Base-by-base conservation (phyloP, 148 eudicot species). In the Rhododendron henanense region DNA sequence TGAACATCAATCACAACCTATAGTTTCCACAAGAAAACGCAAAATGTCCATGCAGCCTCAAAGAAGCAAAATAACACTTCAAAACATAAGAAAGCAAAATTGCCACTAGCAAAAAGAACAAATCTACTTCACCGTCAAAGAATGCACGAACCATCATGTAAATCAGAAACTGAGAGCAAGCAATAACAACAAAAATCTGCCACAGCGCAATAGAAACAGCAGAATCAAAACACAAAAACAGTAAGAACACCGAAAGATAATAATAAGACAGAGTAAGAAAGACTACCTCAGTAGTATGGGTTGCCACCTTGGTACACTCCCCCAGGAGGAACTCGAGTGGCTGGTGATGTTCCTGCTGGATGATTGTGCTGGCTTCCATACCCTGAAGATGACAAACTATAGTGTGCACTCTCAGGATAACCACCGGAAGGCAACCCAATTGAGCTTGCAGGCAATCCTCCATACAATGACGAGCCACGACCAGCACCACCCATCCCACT, bases 241-340 rank as follows among this genome's bases (percentile, higher is more conserved):
- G 16, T 15, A 28, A 33, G 39, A 35, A 21, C 41, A 11, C 13
- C n/a, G 4, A 11, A 47, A 6, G 14, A 67, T 41, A 79, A 31
- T 80, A n/a, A 33, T 41, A 59, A 48, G 33, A 11, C 1, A 63
- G 45, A 45, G 23, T 21, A 28, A n/a, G 81, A 78, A 80, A 44
- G 31, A 63, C 76, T 92, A 94, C 95, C 97, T 95, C 86, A 95
- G 85, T 91, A 93, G 84, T 88, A 93, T 25, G 92, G 93, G 48
- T 91, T 93, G 76, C 87, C 86, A 39, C 90, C 90, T 57, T 90
- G 92, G 81, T 91, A 92, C 85, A 92, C 88, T 79, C 94, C 94
- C 18, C 91, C 92, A 85, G 92, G 91, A 28, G 93, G 94, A 79
- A 89, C 92, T 89, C 94, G 90, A 84, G 95, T 90, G 2, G 90